These are phyloP conservation scores for Arthrinium puccinioides DNA, from an alignment of 2,329 filamentous ascomycete species.

Conservation along the genomic window DNA sequence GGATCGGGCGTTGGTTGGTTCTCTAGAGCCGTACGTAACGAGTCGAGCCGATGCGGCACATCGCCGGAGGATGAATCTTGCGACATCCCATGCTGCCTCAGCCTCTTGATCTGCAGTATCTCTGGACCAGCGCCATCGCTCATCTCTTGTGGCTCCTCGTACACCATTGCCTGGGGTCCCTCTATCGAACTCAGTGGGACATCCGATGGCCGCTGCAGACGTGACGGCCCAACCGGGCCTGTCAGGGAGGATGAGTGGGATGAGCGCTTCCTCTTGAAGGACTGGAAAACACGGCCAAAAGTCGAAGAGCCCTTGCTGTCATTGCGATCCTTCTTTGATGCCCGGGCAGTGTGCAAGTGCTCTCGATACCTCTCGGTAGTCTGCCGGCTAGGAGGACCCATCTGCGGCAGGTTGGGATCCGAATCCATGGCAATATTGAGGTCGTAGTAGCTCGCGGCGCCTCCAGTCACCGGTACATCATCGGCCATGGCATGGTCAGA, in stretches of 20 bases:
- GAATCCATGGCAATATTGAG: constrained; percentile 24
- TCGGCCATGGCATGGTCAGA: constrained; percentile 14
- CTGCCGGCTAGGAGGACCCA: constrained; percentile 17
- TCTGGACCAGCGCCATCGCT: constrained; percentile 3
- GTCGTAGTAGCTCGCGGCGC: constrained; percentile 26
- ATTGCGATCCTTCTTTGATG: constrained; percentile 10
- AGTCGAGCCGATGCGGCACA: constrained; percentile 7
- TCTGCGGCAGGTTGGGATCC: constrained; percentile 15
- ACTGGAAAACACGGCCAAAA: constrained; percentile 17
- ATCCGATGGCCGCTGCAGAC: constrained; percentile 6
- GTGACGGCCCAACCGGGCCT: background rate
- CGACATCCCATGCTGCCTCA: constrained; percentile 2
- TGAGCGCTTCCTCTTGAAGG: constrained; percentile 20
- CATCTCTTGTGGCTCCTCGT: constrained; percentile 16
- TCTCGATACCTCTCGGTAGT: constrained; percentile 23
- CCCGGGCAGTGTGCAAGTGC: constrained; percentile 20
- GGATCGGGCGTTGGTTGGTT: constrained; percentile 2
- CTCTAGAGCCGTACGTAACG: constrained; percentile 1
- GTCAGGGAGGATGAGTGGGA: constrained; percentile 11
- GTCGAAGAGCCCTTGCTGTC: constrained; percentile 20
- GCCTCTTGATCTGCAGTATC: constrained; percentile 3
- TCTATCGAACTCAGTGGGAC: constrained; percentile 6
- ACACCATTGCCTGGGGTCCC: constrained; percentile 10
- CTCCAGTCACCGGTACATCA: constrained; percentile 13
- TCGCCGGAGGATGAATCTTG: too few species aligned